Evolutionary conservation across 2,329 filamentous ascomycete genomes (phyloP), one percentile per base, ranked within the genome.

Genomic region (Paracorniculantispora psalliotae): DNA sequence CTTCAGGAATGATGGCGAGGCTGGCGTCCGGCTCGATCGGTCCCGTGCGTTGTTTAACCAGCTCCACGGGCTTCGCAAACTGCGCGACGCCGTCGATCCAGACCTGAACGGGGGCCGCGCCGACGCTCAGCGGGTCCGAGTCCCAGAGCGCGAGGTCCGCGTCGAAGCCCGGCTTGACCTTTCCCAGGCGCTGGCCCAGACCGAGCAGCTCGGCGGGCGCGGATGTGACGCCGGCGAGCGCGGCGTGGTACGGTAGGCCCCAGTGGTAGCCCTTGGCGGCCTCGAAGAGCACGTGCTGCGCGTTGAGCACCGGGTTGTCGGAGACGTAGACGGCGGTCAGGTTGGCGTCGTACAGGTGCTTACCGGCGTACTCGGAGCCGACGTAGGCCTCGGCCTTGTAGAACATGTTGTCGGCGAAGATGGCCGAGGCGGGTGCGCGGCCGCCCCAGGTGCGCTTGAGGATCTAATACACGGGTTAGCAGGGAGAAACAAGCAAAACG

Each of bases 391-490:
- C 87, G 1, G 81, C 77, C 71, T 90, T 89, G 78, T 89, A 90
- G 69, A 82, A 87, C 83, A 88, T 88, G 67, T 86, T 88, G 66
- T 89, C 86, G 10, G 87, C 86, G 64, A 90, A 90, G 3, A 88
- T 73, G n/a, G 82, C 86, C 17, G 77, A 81, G 3, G 79, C 81
- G n/a, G 80, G 82, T 17, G 80, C 70, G 0, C 76, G 75, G 13
- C 76, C 78, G 15, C 82, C 82, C 72, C 77, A 85, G 0, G 79
- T 79, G 51, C 81, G 77, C 65, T 83, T 83, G 3, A 85, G 73
- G 26, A 85, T 80, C 77, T 79, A 28, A 3, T 13, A 4, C 0
- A 10, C 1, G 2, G 28, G 66, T 62, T n/a, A n/a, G n/a, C n/a
- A 66, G 62, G 17, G 30, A 4, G 15, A 21, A 15, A 17, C 19